Base-by-base conservation (phyloP, 2,329 filamentous ascomycete species). In the Epichloe uncinata region DNA sequence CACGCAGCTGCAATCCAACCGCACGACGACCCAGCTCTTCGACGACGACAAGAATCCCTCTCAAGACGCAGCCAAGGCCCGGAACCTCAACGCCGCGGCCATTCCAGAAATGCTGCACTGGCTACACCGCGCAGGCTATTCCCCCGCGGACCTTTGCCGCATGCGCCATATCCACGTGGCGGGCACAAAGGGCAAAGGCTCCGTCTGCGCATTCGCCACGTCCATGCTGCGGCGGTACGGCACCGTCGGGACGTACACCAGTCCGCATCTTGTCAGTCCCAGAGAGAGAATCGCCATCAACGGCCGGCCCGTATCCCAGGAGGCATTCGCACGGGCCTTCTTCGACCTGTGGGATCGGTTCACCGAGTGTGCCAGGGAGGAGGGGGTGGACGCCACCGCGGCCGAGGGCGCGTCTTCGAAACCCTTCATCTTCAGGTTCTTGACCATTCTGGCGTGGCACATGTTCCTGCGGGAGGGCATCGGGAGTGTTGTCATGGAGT, bases 181-280 rank as follows among this genome's bases (percentile, higher is more conserved):
- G 1, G 91, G 91, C 12, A 96, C 90, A 4, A 97, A 96, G 65
- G 91, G 91, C 53, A 97, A 96, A 66, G 90, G 90, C 40, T 93
- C 87, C 2, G 89, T 88, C 0, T 87, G 85, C 56, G 85, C 90
- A 9, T 91, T 90, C 63, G 78, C 88, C 18, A 87, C 88, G 13
- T 82, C 82, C 2, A 86, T 95, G 54, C 72, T 95, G n/a, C 69
- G 73, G 3, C 70, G 59, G 51, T 66, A 69, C 42, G 65, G 50
- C 54, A 60, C 56, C 64, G 65, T 93, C 26, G 89, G 89, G 38
- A 80, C 89, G 1, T 95, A 88, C 64, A 94, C 86, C 1, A 93
- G 86, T 36, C 89, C 89, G 11, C 89, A 95, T 62, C 77, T 95
- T 9, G 78, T 89, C 41, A 87, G 83, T 50, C 85, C 89, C 44